Conservation (phyloP, 768 basidiomycete species). For the Agrocybe pediades region DNA sequence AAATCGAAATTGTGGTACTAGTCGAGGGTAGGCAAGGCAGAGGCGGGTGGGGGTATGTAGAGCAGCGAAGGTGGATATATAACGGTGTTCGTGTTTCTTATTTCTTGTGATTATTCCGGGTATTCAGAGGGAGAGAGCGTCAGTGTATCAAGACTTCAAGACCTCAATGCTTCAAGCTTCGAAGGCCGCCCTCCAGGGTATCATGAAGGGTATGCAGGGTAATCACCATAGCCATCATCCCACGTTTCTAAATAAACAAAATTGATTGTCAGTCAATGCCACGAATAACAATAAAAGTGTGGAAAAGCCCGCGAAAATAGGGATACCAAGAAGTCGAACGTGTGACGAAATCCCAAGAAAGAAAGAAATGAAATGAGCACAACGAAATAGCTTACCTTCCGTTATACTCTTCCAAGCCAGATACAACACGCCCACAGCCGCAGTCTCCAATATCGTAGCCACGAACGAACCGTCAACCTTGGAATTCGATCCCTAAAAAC, state of each 20-base stretch:
- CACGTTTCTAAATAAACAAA: conserved; percentile 27
- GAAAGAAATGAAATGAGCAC: too few species aligned
- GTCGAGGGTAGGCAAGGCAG: too few species aligned
- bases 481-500: conserved; percentile 54
- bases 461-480: conserved; percentile 89
- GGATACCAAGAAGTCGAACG: too few species aligned
- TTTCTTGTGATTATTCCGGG: too few species aligned
- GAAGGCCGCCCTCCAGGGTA: not conserved
- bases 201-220: conserved; percentile 21
- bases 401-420: conserved; percentile 89
- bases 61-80: too few species aligned
- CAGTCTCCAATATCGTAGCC: conserved; percentile 82
- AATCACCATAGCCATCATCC: conserved; percentile 28
- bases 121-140: too few species aligned
- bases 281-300: not conserved
- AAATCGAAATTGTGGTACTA: too few species aligned
- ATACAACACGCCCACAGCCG: conserved; percentile 66
- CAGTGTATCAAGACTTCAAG: too few species aligned
- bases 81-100: too few species aligned
- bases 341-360: too few species aligned
- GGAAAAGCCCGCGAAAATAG: not conserved
- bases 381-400: conserved; percentile 81
- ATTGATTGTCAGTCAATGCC: not conserved
- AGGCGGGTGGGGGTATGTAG: too few species aligned
- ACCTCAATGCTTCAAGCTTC: too few species aligned